These are phyloP conservation scores for Fomes fomentarius DNA, from an alignment of 1,284 basidiomycete species.

Conservation along the genomic window DNA sequence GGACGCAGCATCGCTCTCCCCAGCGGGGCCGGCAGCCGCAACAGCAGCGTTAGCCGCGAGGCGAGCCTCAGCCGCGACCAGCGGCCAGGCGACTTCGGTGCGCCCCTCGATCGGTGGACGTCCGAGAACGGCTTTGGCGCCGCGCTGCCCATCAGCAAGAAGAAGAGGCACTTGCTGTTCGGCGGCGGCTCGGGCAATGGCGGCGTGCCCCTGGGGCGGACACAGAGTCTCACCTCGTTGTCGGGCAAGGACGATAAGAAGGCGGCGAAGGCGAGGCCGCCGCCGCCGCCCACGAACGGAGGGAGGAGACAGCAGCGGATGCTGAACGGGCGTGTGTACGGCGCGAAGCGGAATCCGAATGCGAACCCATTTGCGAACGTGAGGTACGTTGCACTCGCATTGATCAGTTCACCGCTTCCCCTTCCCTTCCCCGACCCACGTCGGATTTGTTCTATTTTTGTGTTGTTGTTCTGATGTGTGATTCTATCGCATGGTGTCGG, in stretches of 20 bases:
- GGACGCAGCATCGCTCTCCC: slow-evolving; percentile 11
- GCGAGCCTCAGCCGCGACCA: slow-evolving; percentile 19
- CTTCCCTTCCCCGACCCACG: neutral
- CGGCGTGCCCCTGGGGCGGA: slow-evolving; percentile 25
- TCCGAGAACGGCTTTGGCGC: slow-evolving; percentile 22
- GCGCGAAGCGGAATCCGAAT: slow-evolving; percentile 44
- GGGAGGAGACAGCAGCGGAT: slow-evolving; percentile 45
- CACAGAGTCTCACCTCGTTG: slow-evolving; percentile 24
- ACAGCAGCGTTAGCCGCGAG: slow-evolving; percentile 18
- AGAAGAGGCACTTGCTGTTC: slow-evolving; percentile 18
- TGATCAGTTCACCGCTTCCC: too few relatives aligned
- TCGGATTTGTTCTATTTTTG: slow-evolving; percentile 1
- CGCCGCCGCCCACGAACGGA: slow-evolving; percentile 16
- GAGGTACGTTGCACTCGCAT: slow-evolving; percentile 27
- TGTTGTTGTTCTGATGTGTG: too few relatives aligned
- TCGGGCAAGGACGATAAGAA: slow-evolving; percentile 24
- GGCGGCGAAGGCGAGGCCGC: slow-evolving; percentile 12
- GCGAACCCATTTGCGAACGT: slow-evolving; percentile 39
- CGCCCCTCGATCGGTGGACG: slow-evolving; percentile 27
- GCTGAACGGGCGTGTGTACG: slow-evolving; percentile 82
- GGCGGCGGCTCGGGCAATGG: slow-evolving; percentile 8
- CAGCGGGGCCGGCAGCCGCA: slow-evolving; percentile 7
- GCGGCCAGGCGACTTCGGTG: slow-evolving; percentile 23
- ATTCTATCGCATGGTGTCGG: neutral
- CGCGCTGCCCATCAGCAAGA: slow-evolving; percentile 19